Conservation (phyloP, 768 basidiomycete species). For the Termitomyces sp. region DNA sequence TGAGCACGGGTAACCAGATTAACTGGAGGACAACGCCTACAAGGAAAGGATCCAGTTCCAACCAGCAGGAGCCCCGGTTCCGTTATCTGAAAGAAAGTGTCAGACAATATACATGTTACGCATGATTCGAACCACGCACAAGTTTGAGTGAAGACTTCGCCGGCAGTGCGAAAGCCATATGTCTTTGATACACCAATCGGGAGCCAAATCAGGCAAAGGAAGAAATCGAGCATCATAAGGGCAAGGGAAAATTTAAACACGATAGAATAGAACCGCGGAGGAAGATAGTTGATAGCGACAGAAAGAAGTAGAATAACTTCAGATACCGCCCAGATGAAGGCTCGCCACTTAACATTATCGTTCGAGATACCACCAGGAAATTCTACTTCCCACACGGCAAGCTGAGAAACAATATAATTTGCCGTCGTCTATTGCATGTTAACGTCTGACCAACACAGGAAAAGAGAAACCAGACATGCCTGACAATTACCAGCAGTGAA, state of each 20-base stretch:
- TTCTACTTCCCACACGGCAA: conserved; percentile 72
- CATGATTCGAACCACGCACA: conserved; percentile 43
- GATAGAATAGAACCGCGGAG: conserved; percentile 65
- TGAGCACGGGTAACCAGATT: background rate
- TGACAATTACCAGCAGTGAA: conserved; percentile 87
- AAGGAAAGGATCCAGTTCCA: conserved; percentile 94
- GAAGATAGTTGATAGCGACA: conserved; percentile 82
- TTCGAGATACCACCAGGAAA: conserved; percentile 76
- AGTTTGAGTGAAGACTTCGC: conserved; percentile 78
- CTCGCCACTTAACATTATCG: conserved; percentile 79
- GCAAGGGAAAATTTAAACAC: conserved; percentile 74
- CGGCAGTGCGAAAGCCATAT: conserved; percentile 82
- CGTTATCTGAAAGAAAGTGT: conserved; percentile 56
- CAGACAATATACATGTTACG: background rate
- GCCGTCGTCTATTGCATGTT: conserved; percentile 59
- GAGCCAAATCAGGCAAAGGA: conserved; percentile 87
- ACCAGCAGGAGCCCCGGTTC: conserved; percentile 77
- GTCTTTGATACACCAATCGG: conserved; percentile 87
- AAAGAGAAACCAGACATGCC: conserved; percentile 32
- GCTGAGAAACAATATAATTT: conserved; percentile 84
- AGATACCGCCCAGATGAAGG: conserved; percentile 78
- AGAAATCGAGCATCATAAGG: conserved; percentile 81
- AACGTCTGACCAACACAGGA: background rate
- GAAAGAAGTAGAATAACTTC: conserved; percentile 67
- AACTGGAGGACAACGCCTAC: conserved; percentile 28